Percentiles rank a stretch among this genome's conserved stretches.
phyloP scores from a whole-genome alignment of 768 basidiomycete genomes.

The Hygrocybe coccinea region DNA sequence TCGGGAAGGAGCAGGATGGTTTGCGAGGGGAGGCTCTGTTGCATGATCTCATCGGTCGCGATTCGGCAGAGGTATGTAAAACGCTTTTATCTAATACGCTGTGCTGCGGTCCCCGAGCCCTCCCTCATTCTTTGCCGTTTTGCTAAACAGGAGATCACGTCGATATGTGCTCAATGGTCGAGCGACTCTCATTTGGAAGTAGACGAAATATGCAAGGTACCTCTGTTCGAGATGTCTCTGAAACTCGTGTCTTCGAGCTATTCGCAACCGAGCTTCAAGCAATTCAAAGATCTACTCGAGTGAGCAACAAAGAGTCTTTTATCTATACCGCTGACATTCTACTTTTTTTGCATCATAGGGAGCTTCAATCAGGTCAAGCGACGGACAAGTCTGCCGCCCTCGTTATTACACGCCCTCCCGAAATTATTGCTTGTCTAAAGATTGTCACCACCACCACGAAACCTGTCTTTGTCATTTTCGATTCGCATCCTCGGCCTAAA shows the following conservation, averaged over 20 bases:
- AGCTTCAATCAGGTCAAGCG: constrained; percentile 20
- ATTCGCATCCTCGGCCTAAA: constrained; percentile 59
- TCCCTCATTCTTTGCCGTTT: no score
- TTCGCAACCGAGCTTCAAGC: constrained; percentile 1
- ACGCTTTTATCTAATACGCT: no score
- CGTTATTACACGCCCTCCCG: constrained; percentile 67
- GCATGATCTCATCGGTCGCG: background rate
- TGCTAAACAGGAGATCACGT: constrained; percentile 13
- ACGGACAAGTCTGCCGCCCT: constrained; percentile 32
- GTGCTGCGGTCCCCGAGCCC: no score
- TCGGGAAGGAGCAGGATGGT: background rate
- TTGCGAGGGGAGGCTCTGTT: background rate
- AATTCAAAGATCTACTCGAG: constrained; percentile 6
- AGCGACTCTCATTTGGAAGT: constrained; percentile 11
- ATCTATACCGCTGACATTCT: no score
- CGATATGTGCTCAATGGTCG: constrained; percentile 12
- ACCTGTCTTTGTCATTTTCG: constrained; percentile 55
- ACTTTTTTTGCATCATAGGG: constrained; percentile 15
- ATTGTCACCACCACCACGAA: constrained; percentile 24
- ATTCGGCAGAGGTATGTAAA: background rate
- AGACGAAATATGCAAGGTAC: constrained; percentile 2
- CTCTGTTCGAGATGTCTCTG: constrained; percentile 1
- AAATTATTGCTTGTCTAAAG: constrained; percentile 55
- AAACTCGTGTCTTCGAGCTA: background rate
- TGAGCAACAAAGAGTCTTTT: no score